Conservation (phyloP, 164 flowering plant genomes). For the Umbellularia californica region DNA sequence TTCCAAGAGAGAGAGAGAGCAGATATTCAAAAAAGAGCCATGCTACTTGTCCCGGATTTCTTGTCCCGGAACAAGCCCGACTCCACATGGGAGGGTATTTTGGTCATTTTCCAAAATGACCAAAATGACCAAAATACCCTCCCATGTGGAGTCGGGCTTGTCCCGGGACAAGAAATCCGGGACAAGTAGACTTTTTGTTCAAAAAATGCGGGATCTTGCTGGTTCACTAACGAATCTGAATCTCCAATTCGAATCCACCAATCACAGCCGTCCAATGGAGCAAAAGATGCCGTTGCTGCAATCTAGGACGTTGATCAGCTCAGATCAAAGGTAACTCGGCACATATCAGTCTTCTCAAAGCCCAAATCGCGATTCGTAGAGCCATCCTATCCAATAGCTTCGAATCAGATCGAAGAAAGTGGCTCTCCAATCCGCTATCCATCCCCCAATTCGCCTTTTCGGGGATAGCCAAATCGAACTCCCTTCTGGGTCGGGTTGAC, state of each 20-base stretch:
- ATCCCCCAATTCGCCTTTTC: conserved; percentile 12
- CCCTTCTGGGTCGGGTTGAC: background rate
- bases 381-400: conserved; percentile 17
- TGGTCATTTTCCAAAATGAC: too few relatives aligned
- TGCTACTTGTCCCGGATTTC: too few relatives aligned
- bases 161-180: too few relatives aligned
- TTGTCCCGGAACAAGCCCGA: too few relatives aligned
- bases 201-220: background rate
- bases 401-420: conserved; percentile 11
- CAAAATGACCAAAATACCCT: too few relatives aligned
- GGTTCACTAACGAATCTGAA: background rate
- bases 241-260: background rate
- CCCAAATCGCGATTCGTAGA: conserved; percentile 44
- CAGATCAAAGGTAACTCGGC: conserved; percentile 12
- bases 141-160: too few relatives aligned
- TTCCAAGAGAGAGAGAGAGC: background rate
- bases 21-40: too few relatives aligned
- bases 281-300: background rate
- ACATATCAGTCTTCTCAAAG: conserved; percentile 23
- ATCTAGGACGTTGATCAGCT: background rate
- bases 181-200: too few relatives aligned
- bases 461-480: conserved; percentile 18
- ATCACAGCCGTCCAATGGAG: background rate
- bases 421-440: background rate
- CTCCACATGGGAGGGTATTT: too few relatives aligned